Conservation (phyloP, 257 asterid species). For the Plectranthus barbatus region DNA sequence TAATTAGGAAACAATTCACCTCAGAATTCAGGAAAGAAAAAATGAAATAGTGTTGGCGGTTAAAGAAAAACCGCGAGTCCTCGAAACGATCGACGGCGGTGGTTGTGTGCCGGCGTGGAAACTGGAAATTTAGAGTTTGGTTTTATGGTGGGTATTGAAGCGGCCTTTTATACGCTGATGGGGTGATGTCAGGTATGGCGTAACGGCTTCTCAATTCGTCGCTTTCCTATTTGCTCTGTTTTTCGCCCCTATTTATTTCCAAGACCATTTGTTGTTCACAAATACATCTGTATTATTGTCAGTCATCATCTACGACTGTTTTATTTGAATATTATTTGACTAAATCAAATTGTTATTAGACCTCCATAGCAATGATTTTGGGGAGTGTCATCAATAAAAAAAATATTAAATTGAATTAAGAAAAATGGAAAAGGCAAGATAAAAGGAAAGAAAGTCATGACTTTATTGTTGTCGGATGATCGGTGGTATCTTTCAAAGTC, state of each 20-base stretch:
- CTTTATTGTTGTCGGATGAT: too few species aligned
- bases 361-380: too few species aligned
- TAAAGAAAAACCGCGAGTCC: not conserved
- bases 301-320: not conserved
- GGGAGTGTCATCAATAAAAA: too few species aligned
- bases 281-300: not conserved
- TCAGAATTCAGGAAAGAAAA: conserved; percentile 8
- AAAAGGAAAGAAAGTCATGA: too few species aligned
- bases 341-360: too few species aligned
- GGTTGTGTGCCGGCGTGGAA: conserved; percentile 17
- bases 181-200: conserved; percentile 12
- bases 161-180: conserved; percentile 4
- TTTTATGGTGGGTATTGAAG: conserved; percentile 5
- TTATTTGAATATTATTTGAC: not conserved
- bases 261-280: not conserved
- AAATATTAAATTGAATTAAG: too few species aligned
- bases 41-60: conserved; percentile 9
- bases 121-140: not conserved
- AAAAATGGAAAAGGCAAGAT: too few species aligned
- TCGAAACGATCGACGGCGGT: conserved; percentile 23
- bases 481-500: too few species aligned
- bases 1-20: conserved; percentile 7
- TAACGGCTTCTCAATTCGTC: conserved; percentile 10
- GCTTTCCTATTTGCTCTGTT: not conserved
- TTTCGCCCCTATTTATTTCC: not conserved